phyloP scores from a whole-genome alignment of 139 green algal species.

The Ettlia oleoabundans region DNA sequence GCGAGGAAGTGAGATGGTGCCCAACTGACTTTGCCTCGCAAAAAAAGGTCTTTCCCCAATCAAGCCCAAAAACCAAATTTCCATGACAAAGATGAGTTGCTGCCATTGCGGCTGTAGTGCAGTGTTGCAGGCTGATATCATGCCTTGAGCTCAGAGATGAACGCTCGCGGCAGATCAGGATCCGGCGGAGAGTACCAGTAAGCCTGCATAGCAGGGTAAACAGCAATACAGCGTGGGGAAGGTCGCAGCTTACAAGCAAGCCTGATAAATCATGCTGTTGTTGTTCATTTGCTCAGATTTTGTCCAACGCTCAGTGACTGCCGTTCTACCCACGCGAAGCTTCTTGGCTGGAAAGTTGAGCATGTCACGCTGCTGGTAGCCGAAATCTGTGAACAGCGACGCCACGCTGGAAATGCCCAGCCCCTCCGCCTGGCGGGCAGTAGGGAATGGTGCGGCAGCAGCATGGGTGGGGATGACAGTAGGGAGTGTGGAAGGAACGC shows the following conservation, averaged over 20 bases:
- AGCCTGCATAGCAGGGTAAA: not conserved
- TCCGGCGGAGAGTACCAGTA: conserved; percentile 44
- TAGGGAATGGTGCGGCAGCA: not conserved
- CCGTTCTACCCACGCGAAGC: conserved; percentile 23
- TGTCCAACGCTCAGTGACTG: no score
- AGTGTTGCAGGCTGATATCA: not conserved
- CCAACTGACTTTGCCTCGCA: no score
- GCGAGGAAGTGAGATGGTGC: not conserved
- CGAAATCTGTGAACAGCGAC: conserved; percentile 46
- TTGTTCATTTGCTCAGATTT: no score
- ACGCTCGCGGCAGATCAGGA: conserved; percentile 46
- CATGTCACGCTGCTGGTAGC: conserved; percentile 38
- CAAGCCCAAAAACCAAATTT: no score
- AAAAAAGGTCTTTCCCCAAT: no score
- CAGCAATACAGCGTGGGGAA: not conserved
- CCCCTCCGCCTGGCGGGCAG: conserved; percentile 11
- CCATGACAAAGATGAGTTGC: no score
- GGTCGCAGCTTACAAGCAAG: not conserved
- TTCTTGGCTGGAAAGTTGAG: conserved; percentile 52
- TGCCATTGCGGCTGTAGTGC: not conserved
- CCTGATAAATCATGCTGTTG: no score
- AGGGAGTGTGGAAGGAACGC: no score
- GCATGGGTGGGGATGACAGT: not conserved
- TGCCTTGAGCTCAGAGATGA: conserved; percentile 55
- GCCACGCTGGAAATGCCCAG: conserved; percentile 44